Base-by-base conservation (phyloP, 345 rosid species). In the Linum usitatissimum region DNA sequence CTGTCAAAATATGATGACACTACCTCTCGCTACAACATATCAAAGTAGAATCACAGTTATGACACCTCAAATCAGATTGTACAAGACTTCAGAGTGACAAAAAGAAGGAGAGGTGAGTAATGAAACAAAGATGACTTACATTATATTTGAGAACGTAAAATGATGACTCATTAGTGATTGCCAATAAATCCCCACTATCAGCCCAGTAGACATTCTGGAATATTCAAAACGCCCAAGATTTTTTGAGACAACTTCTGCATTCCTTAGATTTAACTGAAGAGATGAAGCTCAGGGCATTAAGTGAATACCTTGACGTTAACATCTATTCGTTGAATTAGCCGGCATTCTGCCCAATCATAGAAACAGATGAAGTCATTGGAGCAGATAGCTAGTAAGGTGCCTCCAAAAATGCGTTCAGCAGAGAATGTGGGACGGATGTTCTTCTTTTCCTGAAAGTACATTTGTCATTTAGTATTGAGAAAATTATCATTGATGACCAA, bases 311-410 rank as follows among this genome's bases (percentile, higher is more conserved):
- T 94, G 73, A 94, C 99, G 62, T 81, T 86, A 58, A 94, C 99
- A 71, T 94, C 99, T 73, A 94, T 90, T 64, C 97, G 83, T 63
- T 92, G 83, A 78, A 94, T 94, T 76, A 94, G 77, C 82, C 97
- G 82, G 80, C 96, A 94, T 64, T 90, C 99, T 76, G 86, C 87
- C 99, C 99, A 94, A 81, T 94, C 99, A 75, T 90, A 90, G 72
- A 94, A 94, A 79, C 99, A 94, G 69, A 94, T 90, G 70, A 94
- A 94, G 70, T 90, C 99, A 76, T 77, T 94, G 59, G 97, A 85
- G 81, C 99, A 84, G 91, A 94, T 88, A 39, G 96, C 97, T 78
- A 94, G 73, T 67, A 90, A 75, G 71, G 86, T 83, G 57, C 99
- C 99, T 56, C 99, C 99, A 76, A 64, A 83, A 58, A 94, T 94